phyloP scores from a whole-genome alignment of 257 asterid species.

The Ligustrum vulgare region DNA sequence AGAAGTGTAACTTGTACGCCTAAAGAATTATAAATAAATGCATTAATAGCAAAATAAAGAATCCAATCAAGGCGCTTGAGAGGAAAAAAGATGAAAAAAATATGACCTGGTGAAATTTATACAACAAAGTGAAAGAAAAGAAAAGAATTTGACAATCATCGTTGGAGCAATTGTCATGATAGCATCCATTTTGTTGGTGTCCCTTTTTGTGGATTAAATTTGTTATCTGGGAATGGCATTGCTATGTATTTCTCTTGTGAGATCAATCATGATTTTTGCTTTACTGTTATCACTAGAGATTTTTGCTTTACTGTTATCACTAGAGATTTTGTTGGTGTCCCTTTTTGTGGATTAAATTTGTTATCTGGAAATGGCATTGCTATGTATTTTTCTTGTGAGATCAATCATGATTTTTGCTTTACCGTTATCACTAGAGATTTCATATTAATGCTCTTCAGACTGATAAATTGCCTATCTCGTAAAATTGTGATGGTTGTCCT shows the following conservation, averaged over 20 bases:
- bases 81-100: background rate
- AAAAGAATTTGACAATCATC: background rate
- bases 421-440: background rate
- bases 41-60: background rate
- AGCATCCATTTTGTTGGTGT: conserved; percentile 10
- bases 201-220: conserved; percentile 7
- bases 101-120: background rate
- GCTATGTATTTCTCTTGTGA: conserved; percentile 11
- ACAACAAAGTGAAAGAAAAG: background rate
- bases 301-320: no score
- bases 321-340: conserved; percentile 5
- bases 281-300: no score
- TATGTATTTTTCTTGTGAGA: conserved; percentile 11
- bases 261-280: background rate
- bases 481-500: background rate
- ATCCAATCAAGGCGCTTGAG: background rate
- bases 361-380: background rate
- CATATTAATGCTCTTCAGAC: background rate
- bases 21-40: background rate
- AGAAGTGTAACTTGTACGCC: background rate
- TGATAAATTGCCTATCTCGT: background rate
- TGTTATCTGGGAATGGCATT: background rate
- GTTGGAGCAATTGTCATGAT: background rate
- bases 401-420: background rate
- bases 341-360: conserved; percentile 9